phyloP scores from a whole-genome alignment of 2,329 filamentous ascomycete species.

The Trichoderma harzianum region DNA sequence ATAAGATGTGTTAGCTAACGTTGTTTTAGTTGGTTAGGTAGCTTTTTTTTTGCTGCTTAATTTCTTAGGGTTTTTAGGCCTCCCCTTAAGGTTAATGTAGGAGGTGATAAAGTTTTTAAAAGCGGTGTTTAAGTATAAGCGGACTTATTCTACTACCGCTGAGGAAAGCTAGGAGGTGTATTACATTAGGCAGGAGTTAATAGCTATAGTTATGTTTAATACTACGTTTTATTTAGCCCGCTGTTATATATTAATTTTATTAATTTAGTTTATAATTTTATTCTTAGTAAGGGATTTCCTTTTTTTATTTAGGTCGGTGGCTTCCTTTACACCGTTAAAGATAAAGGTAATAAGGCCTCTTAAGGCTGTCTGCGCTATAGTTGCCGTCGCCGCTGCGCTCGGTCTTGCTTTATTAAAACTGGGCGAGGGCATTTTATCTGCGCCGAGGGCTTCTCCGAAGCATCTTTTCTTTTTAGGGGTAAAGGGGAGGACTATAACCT shows the following conservation, averaged over 20 bases:
- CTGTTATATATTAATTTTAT: neutral
- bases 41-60: no score
- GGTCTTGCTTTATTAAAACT: neutral
- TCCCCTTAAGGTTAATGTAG: no score
- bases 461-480: neutral
- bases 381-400: no score
- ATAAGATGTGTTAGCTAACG: neutral
- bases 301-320: neutral
- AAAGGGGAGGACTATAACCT: neutral
- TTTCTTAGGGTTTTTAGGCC: no score
- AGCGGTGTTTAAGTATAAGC: neutral
- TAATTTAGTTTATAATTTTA: neutral
- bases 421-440: neutral
- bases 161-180: neutral
- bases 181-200: neutral
- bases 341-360: neutral
- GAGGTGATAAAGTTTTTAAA: no score
- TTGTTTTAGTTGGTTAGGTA: neutral
- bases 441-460: neutral
- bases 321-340: neutral
- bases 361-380: neutral
- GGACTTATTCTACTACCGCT: neutral
- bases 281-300: neutral
- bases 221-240: neutral
- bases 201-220: neutral